These are phyloP conservation scores for Pyrenochaeta sp. DNA, from an alignment of 2,329 filamentous ascomycete species.

Conservation along the genomic window DNA sequence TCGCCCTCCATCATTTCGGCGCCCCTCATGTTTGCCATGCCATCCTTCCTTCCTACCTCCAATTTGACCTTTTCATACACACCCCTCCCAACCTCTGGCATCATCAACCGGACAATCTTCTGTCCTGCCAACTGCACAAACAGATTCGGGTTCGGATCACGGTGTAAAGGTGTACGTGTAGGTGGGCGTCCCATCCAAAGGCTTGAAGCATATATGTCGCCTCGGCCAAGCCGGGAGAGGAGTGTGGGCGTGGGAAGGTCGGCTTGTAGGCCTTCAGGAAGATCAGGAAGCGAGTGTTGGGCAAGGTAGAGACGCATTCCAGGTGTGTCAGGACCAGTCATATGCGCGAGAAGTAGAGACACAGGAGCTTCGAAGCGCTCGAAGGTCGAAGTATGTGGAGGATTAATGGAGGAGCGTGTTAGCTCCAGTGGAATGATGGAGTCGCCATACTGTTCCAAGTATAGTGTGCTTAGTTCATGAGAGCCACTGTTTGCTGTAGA, in stretches of 20 bases:
- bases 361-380: slow-evolving; percentile 69
- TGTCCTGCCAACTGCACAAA: slow-evolving; percentile 81
- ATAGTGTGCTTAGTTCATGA: slow-evolving; percentile 30
- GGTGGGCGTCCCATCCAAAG: slow-evolving; percentile 89
- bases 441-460: slow-evolving; percentile 53
- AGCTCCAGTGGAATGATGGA: slow-evolving; percentile 68
- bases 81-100: slow-evolving; percentile 67
- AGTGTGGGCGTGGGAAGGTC: slow-evolving; percentile 75
- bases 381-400: slow-evolving; percentile 56
- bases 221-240: slow-evolving; percentile 70
- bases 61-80: slow-evolving; percentile 66
- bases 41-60: slow-evolving; percentile 53
- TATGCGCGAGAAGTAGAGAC: slow-evolving; percentile 68
- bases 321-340: slow-evolving; percentile 47
- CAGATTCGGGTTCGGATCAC: slow-evolving; percentile 92
- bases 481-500: neutral
- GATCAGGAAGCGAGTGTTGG: slow-evolving; percentile 75
- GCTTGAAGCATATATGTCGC: slow-evolving; percentile 86
- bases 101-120: slow-evolving; percentile 78
- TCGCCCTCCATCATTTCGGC: slow-evolving; percentile 90
- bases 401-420: slow-evolving; percentile 42
- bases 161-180: slow-evolving; percentile 89
- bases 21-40: slow-evolving; percentile 68
- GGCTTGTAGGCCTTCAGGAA: slow-evolving; percentile 68
- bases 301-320: slow-evolving; percentile 77